Evolutionary conservation across 2,329 filamentous ascomycete genomes (phyloP), one percentile per base, ranked within the genome.

Genomic region (Trichoderma koningiopsis): DNA sequence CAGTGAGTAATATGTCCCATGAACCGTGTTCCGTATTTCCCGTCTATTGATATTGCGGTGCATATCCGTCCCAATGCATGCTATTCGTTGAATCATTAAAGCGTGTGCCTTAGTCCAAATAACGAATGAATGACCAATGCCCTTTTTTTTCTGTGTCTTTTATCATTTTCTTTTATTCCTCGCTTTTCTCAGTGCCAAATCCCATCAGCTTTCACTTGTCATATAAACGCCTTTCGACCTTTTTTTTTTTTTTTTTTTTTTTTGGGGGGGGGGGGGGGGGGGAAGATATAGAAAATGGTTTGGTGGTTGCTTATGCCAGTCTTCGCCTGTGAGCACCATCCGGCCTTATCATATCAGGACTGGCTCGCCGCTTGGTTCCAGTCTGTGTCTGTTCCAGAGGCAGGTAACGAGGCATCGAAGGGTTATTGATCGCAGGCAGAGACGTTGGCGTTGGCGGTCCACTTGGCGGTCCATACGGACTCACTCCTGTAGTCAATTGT

Each of bases 401-500:
- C 59, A 80, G 78, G 63, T 79, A 78, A 60, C 73, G 72, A 13
- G 75, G 75, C 55, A 62, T 40, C 7, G 63, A 59, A n/a, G 68
- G 37, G 22, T 67, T 68, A 53, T 61, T 60, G 22, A 70, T 70
- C 47, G 68, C 43, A 31, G 63, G 63, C 40, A 70, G 33, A 43
- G 68, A 67, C 7, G 58, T 61, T 11, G 65, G 69, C 19, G 65
- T 70, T 13, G 66, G 59, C 11, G 69, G 59, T 29, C 69, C 69
- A 29, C 65, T 68, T 24, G 69, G 49, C 10, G 69, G 58, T n/a
- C 66, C 86, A 75, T 89, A 90, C 0, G 87, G 86, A 72, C 85
- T 88, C 37, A 89, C 81, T 14, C 88, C 88, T 0, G 88, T 90
- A 2, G 88, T 90, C 73, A 91, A 82, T 75, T 91, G 88, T 43